These are phyloP conservation scores for Penicillium olsonii DNA, from an alignment of 2,329 filamentous ascomycete species.

Conservation along the genomic window DNA sequence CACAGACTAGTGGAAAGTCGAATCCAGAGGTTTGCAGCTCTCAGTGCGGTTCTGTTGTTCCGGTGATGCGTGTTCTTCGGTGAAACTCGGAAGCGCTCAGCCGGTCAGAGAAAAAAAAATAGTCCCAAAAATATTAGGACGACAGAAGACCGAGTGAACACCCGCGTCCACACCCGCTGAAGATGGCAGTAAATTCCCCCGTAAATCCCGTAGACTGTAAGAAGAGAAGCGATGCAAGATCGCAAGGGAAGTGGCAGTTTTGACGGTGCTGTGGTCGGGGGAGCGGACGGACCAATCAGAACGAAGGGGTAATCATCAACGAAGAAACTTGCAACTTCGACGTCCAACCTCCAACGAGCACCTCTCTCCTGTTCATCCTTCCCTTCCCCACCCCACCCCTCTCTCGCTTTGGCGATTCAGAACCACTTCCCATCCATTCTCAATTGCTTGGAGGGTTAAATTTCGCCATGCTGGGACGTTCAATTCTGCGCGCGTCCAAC, in stretches of 20 bases:
- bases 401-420: slow-evolving; percentile 34
- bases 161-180: neutral
- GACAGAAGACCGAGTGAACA: neutral
- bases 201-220: too few relatives aligned
- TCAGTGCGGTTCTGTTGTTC: slow-evolving; percentile 2
- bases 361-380: slow-evolving; percentile 34
- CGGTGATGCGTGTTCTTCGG: slow-evolving; percentile 10
- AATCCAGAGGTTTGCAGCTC: neutral
- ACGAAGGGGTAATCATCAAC: slow-evolving; percentile 37
- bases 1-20: neutral
- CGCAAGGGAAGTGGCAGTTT: slow-evolving; percentile 41
- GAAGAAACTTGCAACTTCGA: slow-evolving; percentile 40
- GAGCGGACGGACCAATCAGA: slow-evolving; percentile 36
- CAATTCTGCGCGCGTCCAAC: slow-evolving; percentile 83
- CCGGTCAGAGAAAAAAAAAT: neutral
- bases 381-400: slow-evolving; percentile 30
- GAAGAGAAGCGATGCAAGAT: too few relatives aligned
- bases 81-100: slow-evolving; percentile 11
- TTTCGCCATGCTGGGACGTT: slow-evolving; percentile 82
- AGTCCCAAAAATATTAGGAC: neutral
- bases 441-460: slow-evolving; percentile 40
- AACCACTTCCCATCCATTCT: slow-evolving; percentile 28
- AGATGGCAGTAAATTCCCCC: too few relatives aligned
- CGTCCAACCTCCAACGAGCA: slow-evolving; percentile 34
- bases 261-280: slow-evolving; percentile 29